Conservation (phyloP, 1,139 yeast species). For the Debaryomyces psychrophilus region DNA sequence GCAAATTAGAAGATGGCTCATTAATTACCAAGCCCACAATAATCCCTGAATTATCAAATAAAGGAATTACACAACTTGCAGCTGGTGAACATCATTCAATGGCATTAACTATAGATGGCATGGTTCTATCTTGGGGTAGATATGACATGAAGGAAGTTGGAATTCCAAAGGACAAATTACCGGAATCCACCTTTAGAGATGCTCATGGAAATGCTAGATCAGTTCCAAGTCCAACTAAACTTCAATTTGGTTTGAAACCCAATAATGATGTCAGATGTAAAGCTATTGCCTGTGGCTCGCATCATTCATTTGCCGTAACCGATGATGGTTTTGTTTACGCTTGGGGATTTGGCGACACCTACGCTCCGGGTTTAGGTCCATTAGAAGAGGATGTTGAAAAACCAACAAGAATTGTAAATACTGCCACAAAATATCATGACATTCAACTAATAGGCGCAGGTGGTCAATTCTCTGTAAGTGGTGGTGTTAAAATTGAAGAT, state of each 20-base stretch:
- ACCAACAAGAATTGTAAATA: constrained; percentile 86
- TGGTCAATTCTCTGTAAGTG: constrained; percentile 91
- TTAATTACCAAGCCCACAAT: constrained; percentile 76
- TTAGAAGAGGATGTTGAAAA: constrained; percentile 84
- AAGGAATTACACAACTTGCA: constrained; percentile 62
- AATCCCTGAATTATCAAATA: constrained; percentile 60
- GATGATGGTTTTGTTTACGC: constrained; percentile 84
- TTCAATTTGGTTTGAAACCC: constrained; percentile 38
- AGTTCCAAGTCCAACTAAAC: constrained; percentile 80
- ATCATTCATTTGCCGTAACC: constrained; percentile 86
- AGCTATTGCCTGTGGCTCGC: constrained; percentile 81
- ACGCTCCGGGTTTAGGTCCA: constrained; percentile 94
- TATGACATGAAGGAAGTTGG: constrained; percentile 94
- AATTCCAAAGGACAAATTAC: constrained; percentile 61
- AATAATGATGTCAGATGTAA: constrained; percentile 49
- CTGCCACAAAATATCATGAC: constrained; percentile 82
- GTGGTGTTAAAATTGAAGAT: constrained; percentile 68
- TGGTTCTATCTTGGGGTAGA: constrained; percentile 84
- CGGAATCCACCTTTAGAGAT: constrained; percentile 72
- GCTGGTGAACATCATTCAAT: constrained; percentile 96
- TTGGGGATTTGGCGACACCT: constrained; percentile 98
- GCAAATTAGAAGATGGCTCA: constrained; percentile 78
- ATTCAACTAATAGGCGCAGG: constrained; percentile 83
- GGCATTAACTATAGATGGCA: constrained; percentile 72
- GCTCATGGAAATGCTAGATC: constrained; percentile 81